A percentile compares a stretch with the other conserved stretches of the same genome.
phyloP scores from a whole-genome alignment of 2,329 filamentous ascomycete genomes.

The Rutstroemia sydowiana region DNA sequence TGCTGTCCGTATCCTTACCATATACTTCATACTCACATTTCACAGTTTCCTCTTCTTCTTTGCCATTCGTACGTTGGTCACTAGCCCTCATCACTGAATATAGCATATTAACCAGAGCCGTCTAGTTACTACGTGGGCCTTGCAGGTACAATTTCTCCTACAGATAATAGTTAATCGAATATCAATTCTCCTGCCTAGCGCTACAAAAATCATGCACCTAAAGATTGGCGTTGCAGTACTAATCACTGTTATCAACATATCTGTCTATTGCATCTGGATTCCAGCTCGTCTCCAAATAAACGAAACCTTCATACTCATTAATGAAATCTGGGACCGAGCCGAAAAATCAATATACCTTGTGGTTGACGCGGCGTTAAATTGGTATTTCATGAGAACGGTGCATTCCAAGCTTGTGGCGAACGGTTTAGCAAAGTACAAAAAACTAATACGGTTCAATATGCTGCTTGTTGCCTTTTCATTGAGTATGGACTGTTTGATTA shows the following conservation, averaged over 20 bases:
- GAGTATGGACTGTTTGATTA: slow-evolving; percentile 35
- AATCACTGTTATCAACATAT: slow-evolving; percentile 44
- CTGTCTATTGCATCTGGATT: slow-evolving; percentile 48
- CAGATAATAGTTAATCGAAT: slow-evolving; percentile 51
- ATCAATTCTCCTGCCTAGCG: slow-evolving; percentile 39
- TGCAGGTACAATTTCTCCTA: slow-evolving; percentile 43
- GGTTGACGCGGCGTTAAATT: slow-evolving; percentile 44
- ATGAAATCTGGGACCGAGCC: slow-evolving; percentile 44
- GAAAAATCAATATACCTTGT: slow-evolving; percentile 45
- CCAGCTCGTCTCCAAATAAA: slow-evolving; percentile 40
- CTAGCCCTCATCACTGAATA: background rate
- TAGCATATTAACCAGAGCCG: background rate
- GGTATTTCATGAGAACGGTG: slow-evolving; percentile 41
- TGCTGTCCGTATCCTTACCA: too few species aligned
- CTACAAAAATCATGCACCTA: slow-evolving; percentile 32
- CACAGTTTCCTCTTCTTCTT: slow-evolving; percentile 2
- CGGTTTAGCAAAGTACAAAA: slow-evolving; percentile 34
- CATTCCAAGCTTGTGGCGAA: slow-evolving; percentile 30
- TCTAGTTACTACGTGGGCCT: slow-evolving; percentile 26
- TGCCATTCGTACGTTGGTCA: slow-evolving; percentile 12
- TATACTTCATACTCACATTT: background rate
- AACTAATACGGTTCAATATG: slow-evolving; percentile 35
- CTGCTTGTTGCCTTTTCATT: slow-evolving; percentile 34
- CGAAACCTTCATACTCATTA: slow-evolving; percentile 37
- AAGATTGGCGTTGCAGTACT: slow-evolving; percentile 33